Percentiles rank a stretch among this genome's conserved stretches.
phyloP scores from a whole-genome alignment of 2,329 filamentous ascomycete genomes.

The Orbilia ellipsospora region DNA sequence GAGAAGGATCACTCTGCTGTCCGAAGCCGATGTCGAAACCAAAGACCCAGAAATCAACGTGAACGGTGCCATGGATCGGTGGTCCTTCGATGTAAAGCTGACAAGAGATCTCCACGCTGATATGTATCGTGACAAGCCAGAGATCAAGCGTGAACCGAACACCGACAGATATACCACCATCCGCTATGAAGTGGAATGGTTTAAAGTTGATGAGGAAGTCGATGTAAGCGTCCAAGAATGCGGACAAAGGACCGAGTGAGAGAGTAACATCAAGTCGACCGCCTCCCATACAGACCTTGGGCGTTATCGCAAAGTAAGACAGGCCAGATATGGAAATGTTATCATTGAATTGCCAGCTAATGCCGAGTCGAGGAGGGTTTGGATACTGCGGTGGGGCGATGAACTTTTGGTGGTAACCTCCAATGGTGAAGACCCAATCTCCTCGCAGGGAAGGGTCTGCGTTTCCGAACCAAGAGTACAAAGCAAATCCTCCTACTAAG shows the following conservation, averaged over 20 bases:
- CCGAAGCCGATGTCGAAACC: conserved; percentile 58
- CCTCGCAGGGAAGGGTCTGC: conserved; percentile 57
- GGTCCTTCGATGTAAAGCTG: conserved; percentile 51
- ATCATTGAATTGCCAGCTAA: conserved; percentile 61
- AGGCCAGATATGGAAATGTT: conserved; percentile 62
- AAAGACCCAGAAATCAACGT: conserved; percentile 59
- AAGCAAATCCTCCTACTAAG: conserved; percentile 60
- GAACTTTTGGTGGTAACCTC: conserved; percentile 65
- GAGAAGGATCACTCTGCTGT: not conserved
- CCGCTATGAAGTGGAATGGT: conserved; percentile 61
- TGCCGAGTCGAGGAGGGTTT: conserved; percentile 62
- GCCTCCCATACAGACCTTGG: conserved; percentile 64
- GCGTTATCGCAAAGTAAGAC: conserved; percentile 65
- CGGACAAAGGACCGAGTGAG: conserved; percentile 60
- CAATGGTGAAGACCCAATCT: conserved; percentile 65
- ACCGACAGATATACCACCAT: conserved; percentile 56
- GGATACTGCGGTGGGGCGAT: conserved; percentile 60
- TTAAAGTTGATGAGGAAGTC: conserved; percentile 64
- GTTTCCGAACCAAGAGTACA: conserved; percentile 55
- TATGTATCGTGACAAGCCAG: conserved; percentile 35
- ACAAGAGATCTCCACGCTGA: conserved; percentile 55
- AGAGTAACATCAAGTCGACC: conserved; percentile 60
- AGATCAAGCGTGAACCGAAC: conserved; percentile 53
- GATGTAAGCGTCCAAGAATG: conserved; percentile 62
- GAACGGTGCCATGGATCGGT: conserved; percentile 55